phyloP scores from a whole-genome alignment of 176 grass and related monocot genomes.

The Oropetium thomaeum region DNA sequence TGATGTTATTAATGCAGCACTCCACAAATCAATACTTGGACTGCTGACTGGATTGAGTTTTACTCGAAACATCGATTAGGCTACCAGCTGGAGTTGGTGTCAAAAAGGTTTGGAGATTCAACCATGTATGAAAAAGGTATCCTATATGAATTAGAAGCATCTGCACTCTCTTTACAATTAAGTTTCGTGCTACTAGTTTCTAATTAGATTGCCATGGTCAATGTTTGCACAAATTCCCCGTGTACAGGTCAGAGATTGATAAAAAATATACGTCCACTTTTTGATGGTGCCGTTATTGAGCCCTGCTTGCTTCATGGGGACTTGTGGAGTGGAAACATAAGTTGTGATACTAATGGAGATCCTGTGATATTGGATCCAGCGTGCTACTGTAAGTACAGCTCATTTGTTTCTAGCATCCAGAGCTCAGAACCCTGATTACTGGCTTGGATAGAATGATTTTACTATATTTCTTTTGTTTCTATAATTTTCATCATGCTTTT shows the following conservation, averaged over 20 bases:
- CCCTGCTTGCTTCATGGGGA: conserved; percentile 94
- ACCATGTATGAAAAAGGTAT: conserved; percentile 72
- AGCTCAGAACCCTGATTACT: neutral
- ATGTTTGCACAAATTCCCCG: conserved; percentile 11
- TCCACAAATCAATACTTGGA: conserved; percentile 84
- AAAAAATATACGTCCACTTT: conserved; percentile 63
- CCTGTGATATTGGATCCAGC: conserved; percentile 94
- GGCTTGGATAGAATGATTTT: neutral
- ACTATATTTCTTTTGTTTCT: neutral
- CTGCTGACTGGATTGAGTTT: conserved; percentile 77
- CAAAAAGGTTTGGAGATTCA: conserved; percentile 52
- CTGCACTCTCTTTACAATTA: neutral
- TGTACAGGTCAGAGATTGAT: conserved; percentile 62
- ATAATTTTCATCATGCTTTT: neutral
- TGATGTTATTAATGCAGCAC: conserved; percentile 45
- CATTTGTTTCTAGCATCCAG: neutral
- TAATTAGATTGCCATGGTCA: neutral
- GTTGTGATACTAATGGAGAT: conserved; percentile 64
- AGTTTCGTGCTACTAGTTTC: neutral
- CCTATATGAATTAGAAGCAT: neutral
- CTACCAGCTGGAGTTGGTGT: conserved; percentile 58
- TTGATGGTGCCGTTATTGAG: conserved; percentile 63
- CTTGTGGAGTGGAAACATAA: conserved; percentile 96
- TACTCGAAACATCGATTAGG: conserved; percentile 73
- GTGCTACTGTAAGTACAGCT: conserved; percentile 77